phyloP scores from a whole-genome alignment of 164 flowering plant species.

The Magnolia kwangsiensis region DNA sequence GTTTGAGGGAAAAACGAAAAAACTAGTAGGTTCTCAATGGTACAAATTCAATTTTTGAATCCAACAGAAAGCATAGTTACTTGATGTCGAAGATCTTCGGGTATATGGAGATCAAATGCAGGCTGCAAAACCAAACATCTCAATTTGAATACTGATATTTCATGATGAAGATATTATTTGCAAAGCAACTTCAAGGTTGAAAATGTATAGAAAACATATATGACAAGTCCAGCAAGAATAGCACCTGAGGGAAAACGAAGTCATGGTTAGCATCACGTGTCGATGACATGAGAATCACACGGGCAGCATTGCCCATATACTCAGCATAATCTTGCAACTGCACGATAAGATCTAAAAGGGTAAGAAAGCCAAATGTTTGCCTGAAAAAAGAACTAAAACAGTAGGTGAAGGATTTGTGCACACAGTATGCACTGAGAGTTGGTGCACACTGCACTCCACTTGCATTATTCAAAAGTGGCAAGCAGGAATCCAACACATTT shows the following conservation, averaged over 20 bases:
- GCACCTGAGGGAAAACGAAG: constrained; percentile 96
- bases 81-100: constrained; percentile 55
- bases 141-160: neutral
- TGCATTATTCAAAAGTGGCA: neutral
- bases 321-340: constrained; percentile 89
- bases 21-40: neutral
- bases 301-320: constrained; percentile 71
- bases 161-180: neutral
- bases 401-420: neutral
- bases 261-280: constrained; percentile 89
- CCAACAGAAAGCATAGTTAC: constrained; percentile 29
- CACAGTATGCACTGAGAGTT: neutral
- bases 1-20: neutral
- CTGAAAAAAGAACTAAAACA: neutral
- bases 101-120: constrained; percentile 47
- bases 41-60: constrained; percentile 4
- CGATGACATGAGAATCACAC: constrained; percentile 85
- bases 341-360: constrained; percentile 3
- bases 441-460: neutral
- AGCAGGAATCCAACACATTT: neutral
- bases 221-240: neutral
- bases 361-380: neutral
- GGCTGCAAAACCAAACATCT: constrained; percentile 54
- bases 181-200: neutral
- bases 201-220: neutral